A percentile compares a stretch with the other conserved stretches of the same genome.
phyloP scores from a whole-genome alignment of 371 early-diverging fungal species.

The Rhizomucor miehei region DNA sequence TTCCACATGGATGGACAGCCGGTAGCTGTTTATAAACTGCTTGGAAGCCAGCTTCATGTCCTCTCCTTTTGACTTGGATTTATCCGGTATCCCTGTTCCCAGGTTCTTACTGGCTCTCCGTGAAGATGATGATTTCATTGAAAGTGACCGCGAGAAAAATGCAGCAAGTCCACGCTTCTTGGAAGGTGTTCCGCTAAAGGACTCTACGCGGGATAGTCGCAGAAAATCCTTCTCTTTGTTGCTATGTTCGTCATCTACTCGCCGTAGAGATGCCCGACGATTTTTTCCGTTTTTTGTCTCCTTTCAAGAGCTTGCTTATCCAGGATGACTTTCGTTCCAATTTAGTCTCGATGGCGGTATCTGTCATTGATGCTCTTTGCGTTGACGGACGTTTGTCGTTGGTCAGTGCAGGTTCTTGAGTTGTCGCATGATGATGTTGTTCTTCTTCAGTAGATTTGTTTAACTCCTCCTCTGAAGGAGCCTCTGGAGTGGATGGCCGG shows the following conservation, averaged over 20 bases:
- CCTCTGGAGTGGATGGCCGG: background rate
- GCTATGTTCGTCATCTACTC: constrained; percentile 8
- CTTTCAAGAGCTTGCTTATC: constrained; percentile 21
- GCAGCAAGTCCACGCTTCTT: constrained; percentile 21
- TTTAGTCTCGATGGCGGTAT: constrained; percentile 1
- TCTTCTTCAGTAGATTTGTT: constrained; percentile 12
- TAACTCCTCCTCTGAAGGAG: constrained; percentile 7
- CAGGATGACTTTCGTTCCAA: constrained; percentile 24
- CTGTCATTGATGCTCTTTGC: constrained; percentile 1
- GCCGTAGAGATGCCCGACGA: constrained; percentile 10
- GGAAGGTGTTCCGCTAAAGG: background rate
- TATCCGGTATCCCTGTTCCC: background rate
- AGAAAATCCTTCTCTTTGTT: constrained; percentile 4
- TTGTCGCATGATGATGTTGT: too few relatives aligned
- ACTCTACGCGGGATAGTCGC: constrained; percentile 8
- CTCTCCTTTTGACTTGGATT: too few relatives aligned
- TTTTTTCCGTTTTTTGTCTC: constrained; percentile 15
- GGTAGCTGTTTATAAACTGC: background rate
- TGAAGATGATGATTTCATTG: constrained; percentile 14
- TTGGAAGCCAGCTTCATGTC: too few relatives aligned
- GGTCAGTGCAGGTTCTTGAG: too few relatives aligned
- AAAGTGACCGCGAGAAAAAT: constrained; percentile 24
- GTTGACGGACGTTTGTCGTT: too few relatives aligned
- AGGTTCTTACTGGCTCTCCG: background rate
- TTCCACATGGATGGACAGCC: constrained; percentile 55